Base-by-base conservation (phyloP, 208 protist genomes). In the Trypanosoma congolense region DNA sequence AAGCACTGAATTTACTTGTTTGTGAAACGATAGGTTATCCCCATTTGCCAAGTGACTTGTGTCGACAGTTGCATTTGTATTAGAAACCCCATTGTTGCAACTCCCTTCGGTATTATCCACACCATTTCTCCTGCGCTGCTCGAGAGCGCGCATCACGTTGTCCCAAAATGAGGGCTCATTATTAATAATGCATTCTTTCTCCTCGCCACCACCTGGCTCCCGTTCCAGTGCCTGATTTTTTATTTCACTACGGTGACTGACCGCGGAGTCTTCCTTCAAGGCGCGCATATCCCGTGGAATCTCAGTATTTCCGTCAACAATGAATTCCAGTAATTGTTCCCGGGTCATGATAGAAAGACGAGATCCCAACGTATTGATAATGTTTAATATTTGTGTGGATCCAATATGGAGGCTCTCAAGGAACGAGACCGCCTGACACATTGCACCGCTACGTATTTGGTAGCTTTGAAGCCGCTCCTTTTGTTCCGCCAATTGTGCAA, bases 301-400 rank as follows among this genome's bases (percentile, higher is more conserved):
- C 38, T 69, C 44, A 2, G 49, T 48, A n/a, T 58, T 73, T 4
- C 86, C 86, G 10, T 79, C 81, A 16, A 93, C 82, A 8, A 90
- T 16, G 51, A 62, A 93, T 67, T 93, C 86, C 2, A 93, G 66
- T 24, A 93, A 56, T 21, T 87, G 79, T 38, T 93, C 82, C 0
- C 75, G 73, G 3, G 77, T 76, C 54, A 93, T 77, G n/a, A 21
- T 56, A 21, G 52, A 56, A 14, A 84, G 14, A 10, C 75, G 52
- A 12, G 60, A 30, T 0, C 55, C 62, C 9, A 93, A 57, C n/a
- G 43, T 60, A 10, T 60, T 36, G 9, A 73, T 56, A 8, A 79
- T 43, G 4, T 56, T 63, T 47, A 86, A 68, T 21, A 88, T 63
- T 8, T 70, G 75, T 0, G 74, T 67, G 8, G 77, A 52, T 18